Evolutionary conservation across 306 rosid species (phyloP), one percentile per base, ranked within the genome.

Genomic region (Cajanus cajan): DNA sequence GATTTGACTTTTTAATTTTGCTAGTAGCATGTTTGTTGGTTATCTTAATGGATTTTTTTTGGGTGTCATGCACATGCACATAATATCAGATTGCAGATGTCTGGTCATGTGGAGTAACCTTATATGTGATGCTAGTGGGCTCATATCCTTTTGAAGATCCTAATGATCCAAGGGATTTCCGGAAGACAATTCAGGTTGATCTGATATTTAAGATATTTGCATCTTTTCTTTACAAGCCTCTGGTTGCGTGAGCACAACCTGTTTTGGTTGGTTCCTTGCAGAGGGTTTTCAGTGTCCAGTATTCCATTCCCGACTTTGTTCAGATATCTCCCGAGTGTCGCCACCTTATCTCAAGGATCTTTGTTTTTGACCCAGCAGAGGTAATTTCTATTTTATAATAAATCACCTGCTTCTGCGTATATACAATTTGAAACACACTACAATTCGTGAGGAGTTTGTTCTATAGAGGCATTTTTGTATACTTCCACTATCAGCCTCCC

Each of bases 91-190:
- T 86, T 76, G 97, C 98, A 64, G 98, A 92, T 92, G 97, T 94
- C 37, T 94, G 98, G 98, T 94, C 98, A 4, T 92, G 97, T 87
- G 98, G 97, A 62, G 98, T 92, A 48, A 92, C 97, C 87, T 89
- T 94, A 66, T 94, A 89, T 59, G 98, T 94, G 82, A 92, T 94
- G 97, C 85, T 94, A 24, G 92, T 94, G 51, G 97, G 97, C 75
- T 83, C 86, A 68, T 94, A 94, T 78, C 98, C 98, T 83, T 94
- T 94, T 51, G 98, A 94, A 84, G 98, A 94, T 85, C 98, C 63
- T 55, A 22, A 24, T 9, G 63, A 55, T 55, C 63, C 63, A 21
- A 55, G 1, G n/a, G 34, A 55, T 88, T 92, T 88, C 86, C 85
- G 97, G 79, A 94, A 80, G 88, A 92, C 98, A 14, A 92, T 94